Conservation (phyloP, 2,329 filamentous ascomycete species). For the Aspergillus ochraceus region DNA sequence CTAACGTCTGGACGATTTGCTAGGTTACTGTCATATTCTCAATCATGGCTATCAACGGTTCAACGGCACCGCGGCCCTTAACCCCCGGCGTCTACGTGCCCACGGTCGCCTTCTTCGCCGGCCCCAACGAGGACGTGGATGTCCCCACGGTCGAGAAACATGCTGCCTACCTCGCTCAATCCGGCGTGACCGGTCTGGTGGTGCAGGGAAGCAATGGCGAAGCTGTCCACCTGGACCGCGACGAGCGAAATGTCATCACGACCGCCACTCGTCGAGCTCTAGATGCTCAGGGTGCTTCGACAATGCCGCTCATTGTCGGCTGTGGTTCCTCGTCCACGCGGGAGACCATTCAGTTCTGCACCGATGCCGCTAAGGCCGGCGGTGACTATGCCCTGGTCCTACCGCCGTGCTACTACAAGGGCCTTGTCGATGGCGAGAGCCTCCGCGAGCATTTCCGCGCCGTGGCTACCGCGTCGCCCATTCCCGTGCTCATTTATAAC, state of each 20-base stretch:
- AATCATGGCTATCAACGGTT: slow-evolving; percentile 26
- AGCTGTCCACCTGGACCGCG: slow-evolving; percentile 72
- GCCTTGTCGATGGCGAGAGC: slow-evolving; percentile 62
- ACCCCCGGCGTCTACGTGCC: slow-evolving; percentile 66
- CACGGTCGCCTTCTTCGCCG: slow-evolving; percentile 71
- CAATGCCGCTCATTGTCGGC: slow-evolving; percentile 73
- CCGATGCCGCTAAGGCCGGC: slow-evolving; percentile 67
- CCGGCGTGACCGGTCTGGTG: slow-evolving; percentile 71
- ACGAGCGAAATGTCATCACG: slow-evolving; percentile 69
- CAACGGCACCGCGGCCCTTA: slow-evolving; percentile 28
- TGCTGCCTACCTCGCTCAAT: slow-evolving; percentile 68
- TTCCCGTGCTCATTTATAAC: slow-evolving; percentile 72
- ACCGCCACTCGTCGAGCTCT: slow-evolving; percentile 68
- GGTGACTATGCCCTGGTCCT: slow-evolving; percentile 75
- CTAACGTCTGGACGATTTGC: neutral
- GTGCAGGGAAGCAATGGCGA: slow-evolving; percentile 82
- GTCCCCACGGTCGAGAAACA: slow-evolving; percentile 57
- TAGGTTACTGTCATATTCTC: neutral
- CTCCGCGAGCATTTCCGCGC: slow-evolving; percentile 65
- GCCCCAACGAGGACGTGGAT: slow-evolving; percentile 65
- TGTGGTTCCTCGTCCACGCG: slow-evolving; percentile 72
- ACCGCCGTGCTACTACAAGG: slow-evolving; percentile 73
- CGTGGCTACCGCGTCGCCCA: slow-evolving; percentile 59
- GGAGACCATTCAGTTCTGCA: slow-evolving; percentile 69
- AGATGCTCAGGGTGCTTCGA: slow-evolving; percentile 62